These are phyloP conservation scores for Solanum hybrid DNA, from an alignment of 305 asterid genomes.

Conservation along the genomic window DNA sequence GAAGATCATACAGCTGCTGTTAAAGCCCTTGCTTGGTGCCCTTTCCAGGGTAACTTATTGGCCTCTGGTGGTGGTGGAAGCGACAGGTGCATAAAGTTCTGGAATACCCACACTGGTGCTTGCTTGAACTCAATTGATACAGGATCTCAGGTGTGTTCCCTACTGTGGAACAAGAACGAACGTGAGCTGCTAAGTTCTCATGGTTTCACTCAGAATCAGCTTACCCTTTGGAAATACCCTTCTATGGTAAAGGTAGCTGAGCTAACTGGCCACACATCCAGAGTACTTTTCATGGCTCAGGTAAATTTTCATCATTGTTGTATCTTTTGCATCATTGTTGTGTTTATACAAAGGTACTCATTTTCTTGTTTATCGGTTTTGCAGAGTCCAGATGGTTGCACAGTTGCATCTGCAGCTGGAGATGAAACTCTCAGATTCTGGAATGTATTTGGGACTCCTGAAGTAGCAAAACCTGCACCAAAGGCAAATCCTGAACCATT, in stretches of 20 bases:
- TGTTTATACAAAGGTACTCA: background rate
- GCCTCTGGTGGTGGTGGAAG: constrained; percentile 84
- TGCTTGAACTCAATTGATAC: constrained; percentile 84
- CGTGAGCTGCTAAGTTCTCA: constrained; percentile 78
- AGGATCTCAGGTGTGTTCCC: constrained; percentile 84
- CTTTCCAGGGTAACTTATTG: constrained; percentile 70
- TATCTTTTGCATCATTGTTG: background rate
- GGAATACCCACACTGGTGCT: constrained; percentile 90
- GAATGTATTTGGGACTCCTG: constrained; percentile 61
- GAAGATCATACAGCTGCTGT: constrained; percentile 83
- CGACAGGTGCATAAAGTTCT: constrained; percentile 65
- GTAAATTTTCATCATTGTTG: constrained; percentile 8
- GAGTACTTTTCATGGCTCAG: constrained; percentile 87
- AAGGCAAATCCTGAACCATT: constrained; percentile 50
- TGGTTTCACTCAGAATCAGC: constrained; percentile 86
- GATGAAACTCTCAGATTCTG: constrained; percentile 62
- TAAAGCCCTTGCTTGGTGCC: constrained; percentile 95
- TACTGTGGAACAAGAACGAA: constrained; percentile 83
- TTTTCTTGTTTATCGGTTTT: background rate
- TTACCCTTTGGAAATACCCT: constrained; percentile 88
- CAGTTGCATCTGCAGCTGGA: constrained; percentile 72
- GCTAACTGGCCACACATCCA: constrained; percentile 83
- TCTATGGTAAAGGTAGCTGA: constrained; percentile 86
- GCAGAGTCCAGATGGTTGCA: constrained; percentile 68
- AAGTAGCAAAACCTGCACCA: constrained; percentile 40